Base-by-base conservation (phyloP, 2,329 filamentous ascomycete genomes). In the Epichloe sibirici region DNA sequence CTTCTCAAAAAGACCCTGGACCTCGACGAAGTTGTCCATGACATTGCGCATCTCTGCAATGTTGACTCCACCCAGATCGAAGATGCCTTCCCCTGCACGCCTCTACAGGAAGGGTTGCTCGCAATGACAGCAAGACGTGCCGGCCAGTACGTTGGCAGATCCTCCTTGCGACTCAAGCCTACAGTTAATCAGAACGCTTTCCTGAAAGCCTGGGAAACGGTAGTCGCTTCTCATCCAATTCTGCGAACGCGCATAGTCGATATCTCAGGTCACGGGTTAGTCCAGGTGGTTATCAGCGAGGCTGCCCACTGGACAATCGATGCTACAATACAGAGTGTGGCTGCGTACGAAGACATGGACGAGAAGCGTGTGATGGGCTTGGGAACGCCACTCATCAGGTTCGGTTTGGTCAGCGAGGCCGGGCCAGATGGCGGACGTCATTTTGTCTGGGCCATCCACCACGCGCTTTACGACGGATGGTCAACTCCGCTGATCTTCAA, bases 401-500 rank as follows among this genome's bases (percentile, higher is more conserved):
- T 25, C 4, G 25, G 25, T 25, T 25, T 25, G 25, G 25, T 25
- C 25, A 25, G 4, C 25, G 25, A 25, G 25, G 25, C 25, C 5
- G 25, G 25, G 25, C 25, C 25, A 25, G 25, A 25, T 25, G 25
- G 25, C 25, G 35, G 45, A 3, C 46, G 40, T 15, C 49, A 39
- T 5, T 52, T 61, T 31, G 31, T 59, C 17, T 61, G 53, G 57
- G 55, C 54, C 5, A 52, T 58, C 4, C 60, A 62, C 35, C 75
- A 78, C 54, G 70, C 70, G 7, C 59, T 77, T 0, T 79, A 78
- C 52, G 76, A 79, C 51, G 75, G 74, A n/a, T 76, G 74, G 74
- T 73, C 69, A 69, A 3, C 59, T 74, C 25, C 25, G 5, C 52
- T 63, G 7, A 45, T 61, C 25, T 25, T 25, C 25, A 25, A 25